These are phyloP conservation scores for Pachysandra terminalis DNA, from an alignment of 164 flowering plant species.

Conservation along the genomic window DNA sequence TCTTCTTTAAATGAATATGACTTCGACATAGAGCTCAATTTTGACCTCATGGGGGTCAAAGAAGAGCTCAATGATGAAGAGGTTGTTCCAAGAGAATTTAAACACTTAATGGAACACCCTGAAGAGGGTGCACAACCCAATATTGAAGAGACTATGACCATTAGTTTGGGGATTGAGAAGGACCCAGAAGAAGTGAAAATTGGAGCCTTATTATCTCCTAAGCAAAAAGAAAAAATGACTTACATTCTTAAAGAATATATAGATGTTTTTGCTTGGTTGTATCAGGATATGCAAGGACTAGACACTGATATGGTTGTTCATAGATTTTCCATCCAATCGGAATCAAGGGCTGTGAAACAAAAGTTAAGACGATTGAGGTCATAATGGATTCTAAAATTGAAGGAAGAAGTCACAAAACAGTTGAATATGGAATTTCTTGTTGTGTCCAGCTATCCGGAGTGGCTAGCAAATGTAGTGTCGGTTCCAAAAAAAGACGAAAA, in stretches of 20 bases:
- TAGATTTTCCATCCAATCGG: not conserved
- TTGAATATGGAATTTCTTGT: not conserved
- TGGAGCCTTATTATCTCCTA: not conserved
- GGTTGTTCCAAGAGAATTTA: too few relatives aligned
- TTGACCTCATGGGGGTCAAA: too few relatives aligned
- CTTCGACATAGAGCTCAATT: too few relatives aligned
- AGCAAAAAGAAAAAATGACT: not conserved
- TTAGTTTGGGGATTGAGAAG: not conserved
- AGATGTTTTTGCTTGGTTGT: not conserved
- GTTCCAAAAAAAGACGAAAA: conserved; percentile 6
- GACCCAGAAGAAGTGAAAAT: not conserved
- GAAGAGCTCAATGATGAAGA: too few relatives aligned
- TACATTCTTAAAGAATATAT: not conserved
- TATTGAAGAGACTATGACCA: too few relatives aligned
- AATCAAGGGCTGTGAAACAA: not conserved
- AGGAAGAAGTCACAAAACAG: not conserved
- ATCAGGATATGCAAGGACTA: not conserved
- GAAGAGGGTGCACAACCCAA: too few relatives aligned
- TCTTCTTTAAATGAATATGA: too few relatives aligned
- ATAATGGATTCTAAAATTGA: too few relatives aligned
- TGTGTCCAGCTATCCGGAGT: too few relatives aligned
- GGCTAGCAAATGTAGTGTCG: conserved; percentile 2
- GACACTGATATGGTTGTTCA: not conserved
- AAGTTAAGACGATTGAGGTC: not conserved
- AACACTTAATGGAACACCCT: too few relatives aligned